Evolutionary conservation across 441 rosid species (phyloP).

Genomic region (Gossypium laxum): DNA sequence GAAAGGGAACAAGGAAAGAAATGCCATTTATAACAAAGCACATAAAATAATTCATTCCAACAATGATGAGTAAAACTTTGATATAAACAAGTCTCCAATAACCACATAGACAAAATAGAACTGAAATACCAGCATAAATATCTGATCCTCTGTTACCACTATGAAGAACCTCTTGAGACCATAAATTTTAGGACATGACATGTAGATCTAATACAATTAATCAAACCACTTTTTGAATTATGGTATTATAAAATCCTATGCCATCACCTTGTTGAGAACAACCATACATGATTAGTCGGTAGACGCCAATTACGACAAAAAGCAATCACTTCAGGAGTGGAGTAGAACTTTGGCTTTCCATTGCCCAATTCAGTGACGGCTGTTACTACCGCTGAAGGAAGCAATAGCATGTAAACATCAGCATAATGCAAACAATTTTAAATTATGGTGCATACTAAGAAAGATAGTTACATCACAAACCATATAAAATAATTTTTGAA

Average conservation of each 20-base stretch:
- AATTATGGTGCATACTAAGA: not conserved
- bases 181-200: not conserved
- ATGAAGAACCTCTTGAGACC: not conserved
- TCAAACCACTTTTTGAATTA: not conserved
- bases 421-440: not conserved
- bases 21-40: not conserved
- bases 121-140: not conserved
- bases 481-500: not conserved
- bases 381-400: constrained; percentile 77
- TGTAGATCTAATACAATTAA: not conserved
- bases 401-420: constrained; percentile 3
- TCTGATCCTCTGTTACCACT: not conserved
- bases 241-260: constrained; percentile 2
- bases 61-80: not conserved
- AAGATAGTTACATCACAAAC: not conserved
- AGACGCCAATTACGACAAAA: constrained; percentile 87
- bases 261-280: constrained; percentile 77
- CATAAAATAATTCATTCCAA: not conserved
- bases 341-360: constrained; percentile 84
- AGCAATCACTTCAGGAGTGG: constrained; percentile 78
- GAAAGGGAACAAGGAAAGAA: not conserved
- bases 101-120: not conserved
- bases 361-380: constrained; percentile 83
- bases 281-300: constrained; percentile 87
- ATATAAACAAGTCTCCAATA: not conserved